Evolutionary conservation across 257 asterid genomes (phyloP).

Genomic region (Solanum bukasovii): DNA sequence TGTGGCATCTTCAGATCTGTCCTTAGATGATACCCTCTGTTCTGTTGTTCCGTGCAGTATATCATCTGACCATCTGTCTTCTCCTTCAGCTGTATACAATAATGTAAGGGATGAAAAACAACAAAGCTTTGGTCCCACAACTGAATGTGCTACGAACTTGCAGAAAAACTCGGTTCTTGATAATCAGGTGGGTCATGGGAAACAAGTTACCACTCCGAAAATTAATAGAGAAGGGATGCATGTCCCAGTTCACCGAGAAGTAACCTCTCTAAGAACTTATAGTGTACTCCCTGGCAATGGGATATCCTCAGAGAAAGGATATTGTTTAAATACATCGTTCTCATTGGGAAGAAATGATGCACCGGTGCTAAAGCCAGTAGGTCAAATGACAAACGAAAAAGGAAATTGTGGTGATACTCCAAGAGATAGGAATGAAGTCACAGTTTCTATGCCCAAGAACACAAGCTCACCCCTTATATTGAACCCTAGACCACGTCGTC

Average conservation of each 20-base stretch:
- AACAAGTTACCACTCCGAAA: constrained; percentile 10
- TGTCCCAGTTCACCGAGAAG: constrained; percentile 26
- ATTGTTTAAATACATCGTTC: constrained; percentile 10
- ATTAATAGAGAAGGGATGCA: constrained; percentile 19
- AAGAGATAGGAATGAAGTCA: constrained; percentile 12
- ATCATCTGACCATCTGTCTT: constrained; percentile 33
- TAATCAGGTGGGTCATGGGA: constrained; percentile 15
- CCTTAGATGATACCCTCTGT: constrained; percentile 57
- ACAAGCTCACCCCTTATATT: constrained; percentile 15
- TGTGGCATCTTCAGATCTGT: constrained; percentile 32
- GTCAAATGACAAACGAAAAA: not conserved
- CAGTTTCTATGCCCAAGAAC: constrained; percentile 13
- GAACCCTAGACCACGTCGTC: not conserved
- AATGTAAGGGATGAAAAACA: constrained; percentile 8
- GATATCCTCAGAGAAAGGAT: constrained; percentile 11
- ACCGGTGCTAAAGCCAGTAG: not conserved
- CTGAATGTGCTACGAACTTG: constrained; percentile 14
- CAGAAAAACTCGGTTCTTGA: constrained; percentile 14
- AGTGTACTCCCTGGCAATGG: constrained; percentile 25
- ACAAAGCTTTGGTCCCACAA: not conserved
- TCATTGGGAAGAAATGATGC: constrained; percentile 1
- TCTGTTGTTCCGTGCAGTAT: constrained; percentile 80
- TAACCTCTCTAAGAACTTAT: constrained; percentile 38
- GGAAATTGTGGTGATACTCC: constrained; percentile 9
- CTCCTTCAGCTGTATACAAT: constrained; percentile 22